Base-by-base conservation (phyloP, 2,329 filamentous ascomycete species). In the Westerdykella ornata region DNA sequence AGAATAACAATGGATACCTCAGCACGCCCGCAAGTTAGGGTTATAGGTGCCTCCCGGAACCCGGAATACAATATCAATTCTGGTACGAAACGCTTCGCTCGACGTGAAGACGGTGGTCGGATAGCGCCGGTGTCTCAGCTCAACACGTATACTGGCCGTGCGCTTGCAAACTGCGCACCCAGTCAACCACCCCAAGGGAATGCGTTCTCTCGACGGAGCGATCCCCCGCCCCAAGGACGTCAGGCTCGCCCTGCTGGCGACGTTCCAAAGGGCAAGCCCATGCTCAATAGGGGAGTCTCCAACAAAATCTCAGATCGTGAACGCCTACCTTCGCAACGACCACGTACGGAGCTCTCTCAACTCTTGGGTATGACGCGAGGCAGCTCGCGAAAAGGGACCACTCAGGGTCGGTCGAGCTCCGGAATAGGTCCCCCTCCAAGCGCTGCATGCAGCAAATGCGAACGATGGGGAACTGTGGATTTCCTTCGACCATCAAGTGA, bases 11-110 rank as follows among this genome's bases (percentile, higher is more conserved):
- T 33, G 30, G 30, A 33, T 17, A 3, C n/a, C 8, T 33, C 30
- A n/a, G 22, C 18, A 18, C 34, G 29, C n/a, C 38, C 32, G 26
- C 11, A 31, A 20, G 17, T 37, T 5, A 39, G 36, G 35, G 39
- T 47, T 34, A 33, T 35, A 14, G 37, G 34, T 9, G 18, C 34
- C 8, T 45, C 43, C 7, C 37, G 26, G 5, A 45, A 45, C 38
- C 45, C 43, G 9, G 42, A 48, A 20, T 46, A 48, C 28, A 41
- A 39, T 32, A 15, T 45, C 33, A 15, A 33, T 18, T 31, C 26
- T 8, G 14, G 16, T 18, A 13, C 8, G 20, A 15, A 36, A 26
- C 30, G 34, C 13, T 41, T 47, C 32, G 16, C 2, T 14, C 38
- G 38, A 6, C 22, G 14, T 4, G 32, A 35, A 29, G 22, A 43